Percentiles rank a stretch among this genome's conserved stretches.
These are phyloP conservation scores for Kwoniella sp. DNA, from an alignment of 768 basidiomycete genomes.

Conservation along the genomic window DNA sequence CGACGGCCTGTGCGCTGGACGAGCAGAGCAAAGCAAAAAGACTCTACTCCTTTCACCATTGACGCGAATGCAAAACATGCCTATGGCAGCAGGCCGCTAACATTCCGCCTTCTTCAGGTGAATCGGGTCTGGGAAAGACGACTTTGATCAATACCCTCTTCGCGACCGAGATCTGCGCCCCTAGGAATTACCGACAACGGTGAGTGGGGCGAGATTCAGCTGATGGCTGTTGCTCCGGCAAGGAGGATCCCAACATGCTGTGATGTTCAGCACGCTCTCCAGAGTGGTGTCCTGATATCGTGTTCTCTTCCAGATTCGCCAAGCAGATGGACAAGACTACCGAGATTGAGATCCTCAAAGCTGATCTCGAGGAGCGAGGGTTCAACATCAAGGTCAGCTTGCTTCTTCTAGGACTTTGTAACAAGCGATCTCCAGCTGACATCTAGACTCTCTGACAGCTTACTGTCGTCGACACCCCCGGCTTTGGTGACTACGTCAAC, in stretches of 20 bases:
- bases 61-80: no score
- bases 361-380: constrained; percentile 96
- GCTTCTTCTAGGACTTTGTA: not conserved
- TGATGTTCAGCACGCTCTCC: no score
- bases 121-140: constrained; percentile 96
- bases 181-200: constrained; percentile 75
- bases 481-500: constrained; percentile 99
- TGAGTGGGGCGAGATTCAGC: constrained; percentile 18
- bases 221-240: not conserved
- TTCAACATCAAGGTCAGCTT: constrained; percentile 78
- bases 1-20: not conserved
- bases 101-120: constrained; percentile 62
- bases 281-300: constrained; percentile 59
- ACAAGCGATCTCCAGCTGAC: not conserved
- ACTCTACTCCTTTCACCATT: not conserved
- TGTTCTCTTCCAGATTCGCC: constrained; percentile 56
- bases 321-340: constrained; percentile 99
- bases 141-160: constrained; percentile 99
- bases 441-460: constrained; percentile 60
- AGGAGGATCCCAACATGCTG: constrained; percentile 32
- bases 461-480: constrained; percentile 97
- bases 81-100: no score
- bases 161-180: constrained; percentile 88
- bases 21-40: not conserved
- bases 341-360: constrained; percentile 98